Base-by-base conservation (phyloP, 768 basidiomycete species). In the Boletus fagicola region DNA sequence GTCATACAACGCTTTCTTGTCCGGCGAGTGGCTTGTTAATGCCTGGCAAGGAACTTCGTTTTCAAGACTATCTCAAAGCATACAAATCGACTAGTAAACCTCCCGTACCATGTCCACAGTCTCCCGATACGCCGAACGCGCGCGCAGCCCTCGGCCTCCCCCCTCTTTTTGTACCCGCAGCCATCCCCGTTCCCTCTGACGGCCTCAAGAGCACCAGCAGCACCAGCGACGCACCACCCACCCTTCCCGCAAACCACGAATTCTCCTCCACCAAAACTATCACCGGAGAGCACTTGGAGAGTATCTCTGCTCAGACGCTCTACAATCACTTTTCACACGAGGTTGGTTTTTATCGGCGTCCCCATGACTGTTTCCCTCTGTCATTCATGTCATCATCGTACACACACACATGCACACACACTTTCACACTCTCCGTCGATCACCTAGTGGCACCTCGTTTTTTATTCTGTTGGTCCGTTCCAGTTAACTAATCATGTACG, bases 31-130 rank as follows among this genome's bases (percentile, higher is more conserved):
- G 4, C 11, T 51, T 48, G n/a, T 47, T 42, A 11, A 61, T 5
- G 1, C 28, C 38, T 15, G 5, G 30, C 36, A 59, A 87, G 85
- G 85, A 87, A 74, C 69, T 76, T 26, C 80, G 85, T 39, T 61
- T 78, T 5, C 72, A 77, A 38, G 85, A 85, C 65, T 87, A 87
- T 60, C 59, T 84, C 30, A 69, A 68, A 22, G 76, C 80, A 0
- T 85, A 82, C 62, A 66, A 61, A 30, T 60, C 76, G 0, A 82
- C 81, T 0, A 77, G 80, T 16, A 64, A 70, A 40, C 76, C 80
- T 5, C 85, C 85, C 4, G 62, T 51, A 16, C 82, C 84, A 10
- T 76, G 75, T 38, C 80, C 83, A 0, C 74, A 72, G 51, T 67
- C 75, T 4, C 85, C 85, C 0, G 68, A 74, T n/a, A 75, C 74